phyloP scores from a whole-genome alignment of 2,329 filamentous ascomycete genomes.

The Fusarium irregulare region DNA sequence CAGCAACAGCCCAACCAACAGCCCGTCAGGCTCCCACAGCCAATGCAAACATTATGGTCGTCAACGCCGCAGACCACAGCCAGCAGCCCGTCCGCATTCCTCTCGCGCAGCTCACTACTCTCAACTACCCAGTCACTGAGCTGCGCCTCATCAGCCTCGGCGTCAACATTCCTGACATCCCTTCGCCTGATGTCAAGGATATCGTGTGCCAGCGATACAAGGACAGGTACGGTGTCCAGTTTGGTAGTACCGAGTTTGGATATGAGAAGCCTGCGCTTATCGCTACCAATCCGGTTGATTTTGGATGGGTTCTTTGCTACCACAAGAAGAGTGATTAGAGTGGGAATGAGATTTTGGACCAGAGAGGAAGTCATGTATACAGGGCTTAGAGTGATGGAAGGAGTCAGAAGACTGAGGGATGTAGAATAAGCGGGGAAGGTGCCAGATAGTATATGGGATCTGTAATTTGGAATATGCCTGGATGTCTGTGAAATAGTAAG shows the following conservation, averaged over 20 bases:
- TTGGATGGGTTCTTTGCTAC: slow-evolving; percentile 31
- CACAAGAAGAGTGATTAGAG: not conserved
- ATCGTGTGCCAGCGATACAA: slow-evolving; percentile 30
- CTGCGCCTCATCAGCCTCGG: slow-evolving; percentile 17
- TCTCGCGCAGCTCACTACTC: slow-evolving; percentile 27
- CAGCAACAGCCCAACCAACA: slow-evolving; percentile 1
- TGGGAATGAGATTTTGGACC: too few species aligned
- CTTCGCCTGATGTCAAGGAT: slow-evolving; percentile 10
- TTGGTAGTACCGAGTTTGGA: slow-evolving; percentile 24
- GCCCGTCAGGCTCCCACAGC: slow-evolving; percentile 10
- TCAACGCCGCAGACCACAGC: slow-evolving; percentile 20
- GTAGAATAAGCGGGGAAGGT: not conserved
- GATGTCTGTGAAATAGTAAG: not conserved
- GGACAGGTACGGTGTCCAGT: slow-evolving; percentile 29
- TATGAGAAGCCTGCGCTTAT: slow-evolving; percentile 25
- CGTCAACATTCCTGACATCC: slow-evolving; percentile 10
- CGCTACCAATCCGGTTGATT: slow-evolving; percentile 34
- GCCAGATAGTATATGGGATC: not conserved
- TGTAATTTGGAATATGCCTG: not conserved
- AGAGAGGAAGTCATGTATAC: too few species aligned
- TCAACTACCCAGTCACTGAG: slow-evolving; percentile 22
- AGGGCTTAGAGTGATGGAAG: too few species aligned
- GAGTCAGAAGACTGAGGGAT: too few species aligned
- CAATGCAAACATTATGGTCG: slow-evolving; percentile 15
- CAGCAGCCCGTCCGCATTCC: slow-evolving; percentile 29